Evolutionary conservation across 805 yeast species (phyloP).

Genomic region (Ogataea corticis): DNA sequence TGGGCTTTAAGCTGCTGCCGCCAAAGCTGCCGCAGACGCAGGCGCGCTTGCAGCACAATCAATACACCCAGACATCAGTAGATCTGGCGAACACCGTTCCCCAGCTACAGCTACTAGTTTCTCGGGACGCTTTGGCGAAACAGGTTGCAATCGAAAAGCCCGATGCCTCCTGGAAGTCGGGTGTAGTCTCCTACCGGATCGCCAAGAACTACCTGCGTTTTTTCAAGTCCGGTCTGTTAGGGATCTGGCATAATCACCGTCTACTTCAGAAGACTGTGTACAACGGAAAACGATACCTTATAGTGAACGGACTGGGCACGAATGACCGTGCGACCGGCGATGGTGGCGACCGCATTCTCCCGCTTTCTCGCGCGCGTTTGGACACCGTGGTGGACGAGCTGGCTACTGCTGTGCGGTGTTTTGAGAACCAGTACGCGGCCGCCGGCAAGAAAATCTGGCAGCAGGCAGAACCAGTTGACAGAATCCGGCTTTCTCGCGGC

Average conservation of each 20-base stretch:
- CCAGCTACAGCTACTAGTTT: slow-evolving; percentile 22
- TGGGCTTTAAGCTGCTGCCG: too few species aligned
- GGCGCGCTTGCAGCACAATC: too few species aligned
- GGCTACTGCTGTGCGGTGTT: slow-evolving; percentile 25
- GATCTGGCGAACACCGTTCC: slow-evolving; percentile 21
- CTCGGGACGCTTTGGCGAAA: slow-evolving; percentile 5
- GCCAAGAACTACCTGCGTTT: slow-evolving; percentile 39
- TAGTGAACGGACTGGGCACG: slow-evolving; percentile 29
- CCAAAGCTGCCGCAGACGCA: too few species aligned
- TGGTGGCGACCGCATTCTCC: slow-evolving; percentile 23
- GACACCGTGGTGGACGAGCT: slow-evolving; percentile 26
- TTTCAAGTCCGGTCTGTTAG: slow-evolving; percentile 58
- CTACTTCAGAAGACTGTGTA: slow-evolving; percentile 29
- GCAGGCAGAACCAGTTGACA: slow-evolving; percentile 7
- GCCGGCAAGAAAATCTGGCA: slow-evolving; percentile 14
- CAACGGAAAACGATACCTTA: slow-evolving; percentile 28
- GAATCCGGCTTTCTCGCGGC: slow-evolving; percentile 34
- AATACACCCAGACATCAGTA: neutral
- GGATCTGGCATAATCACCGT: slow-evolving; percentile 50
- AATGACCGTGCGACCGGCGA: slow-evolving; percentile 28
- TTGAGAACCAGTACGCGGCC: slow-evolving; percentile 21
- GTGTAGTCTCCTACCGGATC: slow-evolving; percentile 19
- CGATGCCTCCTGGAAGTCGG: slow-evolving; percentile 3
- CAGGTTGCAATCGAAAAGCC: slow-evolving; percentile 11
- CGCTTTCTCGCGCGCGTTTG: slow-evolving; percentile 13